phyloP scores from a whole-genome alignment of 1,139 yeast genomes.

The Debaryomycetaceae sp. region DNA sequence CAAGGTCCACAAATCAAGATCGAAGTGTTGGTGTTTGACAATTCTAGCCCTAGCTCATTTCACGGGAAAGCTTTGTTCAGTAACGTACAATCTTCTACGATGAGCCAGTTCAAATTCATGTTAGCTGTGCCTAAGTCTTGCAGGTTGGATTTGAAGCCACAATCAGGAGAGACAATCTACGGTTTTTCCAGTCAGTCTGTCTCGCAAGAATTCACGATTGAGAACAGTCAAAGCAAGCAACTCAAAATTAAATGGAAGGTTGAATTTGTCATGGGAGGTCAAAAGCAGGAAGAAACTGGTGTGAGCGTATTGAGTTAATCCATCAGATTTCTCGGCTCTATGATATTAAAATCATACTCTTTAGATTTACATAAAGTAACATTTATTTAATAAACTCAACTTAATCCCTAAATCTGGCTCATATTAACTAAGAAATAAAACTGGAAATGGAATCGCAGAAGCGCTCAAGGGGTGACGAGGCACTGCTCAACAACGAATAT shows the following conservation, averaged over 20 bases:
- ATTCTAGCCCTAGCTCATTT: slow-evolving; percentile 33
- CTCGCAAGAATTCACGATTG: slow-evolving; percentile 58
- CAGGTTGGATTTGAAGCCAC: slow-evolving; percentile 64
- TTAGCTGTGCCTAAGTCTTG: slow-evolving; percentile 81
- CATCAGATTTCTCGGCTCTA: not conserved
- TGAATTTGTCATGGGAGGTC: slow-evolving; percentile 50
- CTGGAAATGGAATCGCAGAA: not conserved
- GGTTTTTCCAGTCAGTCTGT: slow-evolving; percentile 54
- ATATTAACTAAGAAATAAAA: not conserved
- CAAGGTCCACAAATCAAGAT: slow-evolving; percentile 51
- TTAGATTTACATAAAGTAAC: slow-evolving; percentile 1
- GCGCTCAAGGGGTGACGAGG: slow-evolving; percentile 17
- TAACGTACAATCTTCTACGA: slow-evolving; percentile 32
- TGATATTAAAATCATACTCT: slow-evolving; percentile 4
- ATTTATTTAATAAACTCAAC: not conserved
- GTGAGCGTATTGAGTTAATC: slow-evolving; percentile 29
- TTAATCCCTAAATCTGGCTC: too few species aligned
- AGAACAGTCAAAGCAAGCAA: slow-evolving; percentile 43
- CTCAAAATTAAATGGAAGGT: slow-evolving; percentile 83
- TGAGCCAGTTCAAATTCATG: slow-evolving; percentile 55
- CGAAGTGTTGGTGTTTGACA: slow-evolving; percentile 42
- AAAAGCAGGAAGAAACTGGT: slow-evolving; percentile 53
- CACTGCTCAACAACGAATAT: slow-evolving; percentile 48
- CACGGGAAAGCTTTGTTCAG: slow-evolving; percentile 45
- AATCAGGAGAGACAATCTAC: slow-evolving; percentile 54